These are phyloP conservation scores for Fusarium tanahbumbuense DNA, from an alignment of 2,329 filamentous ascomycete species.

Conservation along the genomic window DNA sequence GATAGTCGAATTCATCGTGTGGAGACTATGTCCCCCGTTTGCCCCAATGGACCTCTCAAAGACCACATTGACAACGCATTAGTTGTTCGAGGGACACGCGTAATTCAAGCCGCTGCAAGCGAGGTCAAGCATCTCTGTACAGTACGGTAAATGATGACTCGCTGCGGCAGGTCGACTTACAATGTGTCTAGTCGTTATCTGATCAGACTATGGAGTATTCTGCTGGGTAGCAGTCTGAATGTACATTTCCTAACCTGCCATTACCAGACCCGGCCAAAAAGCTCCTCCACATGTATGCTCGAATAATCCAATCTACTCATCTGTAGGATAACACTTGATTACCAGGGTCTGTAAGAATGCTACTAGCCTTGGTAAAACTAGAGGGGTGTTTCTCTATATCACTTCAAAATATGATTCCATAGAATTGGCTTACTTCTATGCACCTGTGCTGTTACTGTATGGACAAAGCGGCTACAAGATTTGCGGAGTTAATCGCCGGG, in stretches of 20 bases:
- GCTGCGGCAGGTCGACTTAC: neutral
- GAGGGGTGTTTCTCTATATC: neutral
- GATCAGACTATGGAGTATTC: neutral
- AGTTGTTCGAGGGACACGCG: slow-evolving; percentile 29
- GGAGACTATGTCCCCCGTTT: slow-evolving; percentile 10
- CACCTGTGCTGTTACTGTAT: neutral
- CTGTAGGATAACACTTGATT: neutral
- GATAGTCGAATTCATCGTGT: slow-evolving; percentile 1
- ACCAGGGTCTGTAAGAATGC: neutral
- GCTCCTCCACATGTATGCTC: neutral
- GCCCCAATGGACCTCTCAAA: slow-evolving; percentile 7
- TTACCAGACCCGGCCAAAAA: neutral
- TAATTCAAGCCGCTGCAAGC: slow-evolving; percentile 45
- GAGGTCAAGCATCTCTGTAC: slow-evolving; percentile 8
- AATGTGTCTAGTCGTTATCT: neutral
- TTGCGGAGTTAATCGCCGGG: slow-evolving; percentile 16
- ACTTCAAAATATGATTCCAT: neutral
- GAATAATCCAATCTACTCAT: neutral
- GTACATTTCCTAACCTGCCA: neutral
- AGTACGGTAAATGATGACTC: neutral
- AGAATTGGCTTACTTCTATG: neutral
- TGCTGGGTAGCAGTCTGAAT: slow-evolving; percentile 4
- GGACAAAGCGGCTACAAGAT: neutral
- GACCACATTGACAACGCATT: slow-evolving; percentile 12
- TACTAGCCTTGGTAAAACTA: neutral